Conservation (phyloP, 495 filamentous ascomycete species). For the Penicillium riverlandense region DNA sequence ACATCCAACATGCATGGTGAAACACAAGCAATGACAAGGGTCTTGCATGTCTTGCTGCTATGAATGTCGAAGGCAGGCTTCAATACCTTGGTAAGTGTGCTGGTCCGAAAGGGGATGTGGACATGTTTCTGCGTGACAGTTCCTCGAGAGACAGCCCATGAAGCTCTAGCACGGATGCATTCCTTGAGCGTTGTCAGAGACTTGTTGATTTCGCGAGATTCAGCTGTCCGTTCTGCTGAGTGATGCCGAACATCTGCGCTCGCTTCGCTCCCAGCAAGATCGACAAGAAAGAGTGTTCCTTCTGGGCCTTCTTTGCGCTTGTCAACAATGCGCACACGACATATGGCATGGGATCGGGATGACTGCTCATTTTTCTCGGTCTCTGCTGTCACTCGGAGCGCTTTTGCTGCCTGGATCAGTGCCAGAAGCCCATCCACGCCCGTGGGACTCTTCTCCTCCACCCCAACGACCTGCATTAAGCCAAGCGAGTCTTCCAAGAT, state of each 20-base stretch:
- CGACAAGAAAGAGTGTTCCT: slow-evolving; percentile 37
- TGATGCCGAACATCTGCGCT: slow-evolving; percentile 22
- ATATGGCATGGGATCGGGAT: slow-evolving; percentile 42
- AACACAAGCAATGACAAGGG: slow-evolving; percentile 27
- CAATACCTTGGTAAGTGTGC: slow-evolving; percentile 28
- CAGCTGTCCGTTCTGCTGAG: slow-evolving; percentile 25
- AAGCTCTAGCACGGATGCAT: slow-evolving; percentile 25
- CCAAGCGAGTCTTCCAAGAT: slow-evolving; percentile 28
- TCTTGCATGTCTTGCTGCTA: slow-evolving; percentile 11
- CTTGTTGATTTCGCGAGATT: slow-evolving; percentile 39
- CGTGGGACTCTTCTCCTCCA: slow-evolving; percentile 7
- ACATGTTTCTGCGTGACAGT: slow-evolving; percentile 11
- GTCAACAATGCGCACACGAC: slow-evolving; percentile 36
- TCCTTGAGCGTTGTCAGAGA: slow-evolving; percentile 34
- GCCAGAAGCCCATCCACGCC: slow-evolving; percentile 10
- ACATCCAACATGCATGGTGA: no score
- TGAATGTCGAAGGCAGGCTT: slow-evolving; percentile 23
- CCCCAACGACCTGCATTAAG: slow-evolving; percentile 19
- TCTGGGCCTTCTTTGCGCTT: slow-evolving; percentile 2
- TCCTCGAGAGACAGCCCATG: neutral
- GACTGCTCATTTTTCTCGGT: slow-evolving; percentile 39
- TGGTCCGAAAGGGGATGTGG: slow-evolving; percentile 27
- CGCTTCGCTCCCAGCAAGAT: slow-evolving; percentile 41
- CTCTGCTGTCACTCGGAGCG: slow-evolving; percentile 14
- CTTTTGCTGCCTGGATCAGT: slow-evolving; percentile 13